A percentile compares a stretch with the other conserved stretches of the same genome.
Evolutionary conservation across 2,329 filamentous ascomycete genomes (phyloP).

Genomic region (Exophiala sp.): DNA sequence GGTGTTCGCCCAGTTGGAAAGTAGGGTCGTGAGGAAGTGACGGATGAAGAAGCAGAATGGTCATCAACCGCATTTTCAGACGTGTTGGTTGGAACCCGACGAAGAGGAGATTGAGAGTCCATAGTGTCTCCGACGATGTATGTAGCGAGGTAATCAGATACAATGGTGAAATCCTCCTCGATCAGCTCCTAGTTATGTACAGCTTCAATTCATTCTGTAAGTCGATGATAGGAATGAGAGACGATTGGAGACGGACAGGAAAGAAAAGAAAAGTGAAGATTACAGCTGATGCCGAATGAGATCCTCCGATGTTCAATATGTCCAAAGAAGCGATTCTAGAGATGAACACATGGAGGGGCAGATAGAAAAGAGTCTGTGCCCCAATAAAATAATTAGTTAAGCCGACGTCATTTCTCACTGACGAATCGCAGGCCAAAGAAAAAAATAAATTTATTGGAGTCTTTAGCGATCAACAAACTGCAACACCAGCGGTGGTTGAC

Average conservation of each 20-base stretch:
- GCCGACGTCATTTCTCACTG: background rate
- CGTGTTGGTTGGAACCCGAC: constrained; percentile 18
- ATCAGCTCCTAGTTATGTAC: background rate
- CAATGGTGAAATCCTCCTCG: background rate
- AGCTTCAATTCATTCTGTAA: background rate
- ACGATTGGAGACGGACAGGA: background rate
- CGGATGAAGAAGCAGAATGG: constrained; percentile 16
- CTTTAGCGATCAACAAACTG: background rate
- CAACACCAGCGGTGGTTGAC: too few species aligned
- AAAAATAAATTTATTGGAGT: constrained; percentile 1
- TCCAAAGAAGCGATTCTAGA: background rate
- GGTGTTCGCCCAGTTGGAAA: constrained; percentile 11
- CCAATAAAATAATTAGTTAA: background rate
- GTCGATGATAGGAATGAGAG: background rate
- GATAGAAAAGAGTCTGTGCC: background rate
- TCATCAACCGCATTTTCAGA: constrained; percentile 20
- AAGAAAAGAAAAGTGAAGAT: background rate
- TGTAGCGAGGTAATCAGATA: background rate
- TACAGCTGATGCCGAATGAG: too few species aligned
- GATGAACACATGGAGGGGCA: background rate
- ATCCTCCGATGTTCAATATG: too few species aligned
- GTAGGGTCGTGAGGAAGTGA: constrained; percentile 12
- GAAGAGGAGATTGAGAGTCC: constrained; percentile 19
- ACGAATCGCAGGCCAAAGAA: background rate
- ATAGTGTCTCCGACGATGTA: constrained; percentile 1